A percentile compares a stretch with the other conserved stretches of the same genome.
These are phyloP conservation scores for Ustilago tritici DNA, from an alignment of 1,284 basidiomycete species.

Conservation along the genomic window DNA sequence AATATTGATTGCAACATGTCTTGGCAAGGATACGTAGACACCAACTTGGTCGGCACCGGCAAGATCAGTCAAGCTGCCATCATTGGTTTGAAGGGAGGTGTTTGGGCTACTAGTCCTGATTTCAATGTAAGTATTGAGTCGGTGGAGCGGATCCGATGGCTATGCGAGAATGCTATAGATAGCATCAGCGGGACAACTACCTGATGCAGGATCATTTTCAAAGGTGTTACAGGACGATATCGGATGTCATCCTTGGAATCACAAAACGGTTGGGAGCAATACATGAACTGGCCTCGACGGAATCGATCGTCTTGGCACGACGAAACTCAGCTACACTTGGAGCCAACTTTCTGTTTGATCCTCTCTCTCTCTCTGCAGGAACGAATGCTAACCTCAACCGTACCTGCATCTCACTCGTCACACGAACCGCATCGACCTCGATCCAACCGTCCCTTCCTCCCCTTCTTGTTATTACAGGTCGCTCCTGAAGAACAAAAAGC, in stretches of 20 bases:
- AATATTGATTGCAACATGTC: conserved; percentile 46
- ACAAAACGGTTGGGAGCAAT: too few relatives aligned
- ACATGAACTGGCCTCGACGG: too few relatives aligned
- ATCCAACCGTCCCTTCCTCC: neutral
- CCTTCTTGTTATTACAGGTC: conserved; percentile 73
- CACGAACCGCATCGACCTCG: neutral
- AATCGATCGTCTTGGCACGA: too few relatives aligned
- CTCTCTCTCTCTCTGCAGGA: too few relatives aligned
- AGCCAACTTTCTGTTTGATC: too few relatives aligned
- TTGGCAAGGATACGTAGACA: conserved; percentile 84
- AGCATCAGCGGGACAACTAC: neutral
- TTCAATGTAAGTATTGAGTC: conserved; percentile 77
- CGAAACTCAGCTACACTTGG: too few relatives aligned
- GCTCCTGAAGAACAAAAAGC: conserved; percentile 80
- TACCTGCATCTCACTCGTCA: neutral
- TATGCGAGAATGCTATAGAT: neutral
- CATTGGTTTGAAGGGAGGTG: conserved; percentile 83
- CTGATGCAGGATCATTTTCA: too few relatives aligned
- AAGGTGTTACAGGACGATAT: too few relatives aligned
- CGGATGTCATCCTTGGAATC: too few relatives aligned
- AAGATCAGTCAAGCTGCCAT: conserved; percentile 85
- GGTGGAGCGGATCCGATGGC: too few relatives aligned
- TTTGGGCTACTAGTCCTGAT: conserved; percentile 84
- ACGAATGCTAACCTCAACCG: too few relatives aligned
- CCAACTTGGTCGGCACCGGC: conserved; percentile 82